Evolutionary conservation across 2,329 filamentous ascomycete species (phyloP).

Genomic region (Phaeosphaeriaceae sp.): DNA sequence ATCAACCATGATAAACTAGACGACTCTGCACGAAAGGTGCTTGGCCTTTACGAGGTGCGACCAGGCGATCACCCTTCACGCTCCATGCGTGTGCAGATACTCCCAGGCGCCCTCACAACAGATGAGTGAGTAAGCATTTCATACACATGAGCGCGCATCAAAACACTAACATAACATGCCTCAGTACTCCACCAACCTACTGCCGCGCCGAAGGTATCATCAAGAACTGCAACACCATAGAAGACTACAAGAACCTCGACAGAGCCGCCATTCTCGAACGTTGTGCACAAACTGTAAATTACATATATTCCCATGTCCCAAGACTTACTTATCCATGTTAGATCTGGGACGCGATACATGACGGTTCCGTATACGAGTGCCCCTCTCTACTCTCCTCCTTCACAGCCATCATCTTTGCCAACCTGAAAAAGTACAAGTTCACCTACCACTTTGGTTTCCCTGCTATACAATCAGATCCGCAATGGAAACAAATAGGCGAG

Average conservation of each 20-base stretch:
- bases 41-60: conserved; percentile 88
- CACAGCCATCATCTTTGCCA: conserved; percentile 87
- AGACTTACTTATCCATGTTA: conserved; percentile 49
- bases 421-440: conserved; percentile 96
- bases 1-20: conserved; percentile 97
- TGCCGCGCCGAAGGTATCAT: conserved; percentile 92
- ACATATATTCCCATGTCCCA: conserved; percentile 33
- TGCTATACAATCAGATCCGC: conserved; percentile 84
- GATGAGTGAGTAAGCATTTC: conserved; percentile 69
- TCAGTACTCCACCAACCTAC: conserved; percentile 51
- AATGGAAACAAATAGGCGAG: conserved; percentile 66
- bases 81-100: conserved; percentile 88
- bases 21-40: conserved; percentile 84
- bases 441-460: conserved; percentile 99
- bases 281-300: conserved; percentile 73
- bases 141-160: neutral
- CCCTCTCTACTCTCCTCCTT: conserved; percentile 92
- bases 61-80: conserved; percentile 72
- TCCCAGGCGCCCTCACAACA: conserved; percentile 82
- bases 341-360: conserved; percentile 97
- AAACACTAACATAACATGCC: conserved; percentile 16
- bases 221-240: conserved; percentile 94
- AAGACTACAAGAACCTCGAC: conserved; percentile 87
- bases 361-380: conserved; percentile 94
- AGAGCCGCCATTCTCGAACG: conserved; percentile 78